Evolutionary conservation across 306 rosid species (phyloP).

Genomic region (Medicago ruthenica): DNA sequence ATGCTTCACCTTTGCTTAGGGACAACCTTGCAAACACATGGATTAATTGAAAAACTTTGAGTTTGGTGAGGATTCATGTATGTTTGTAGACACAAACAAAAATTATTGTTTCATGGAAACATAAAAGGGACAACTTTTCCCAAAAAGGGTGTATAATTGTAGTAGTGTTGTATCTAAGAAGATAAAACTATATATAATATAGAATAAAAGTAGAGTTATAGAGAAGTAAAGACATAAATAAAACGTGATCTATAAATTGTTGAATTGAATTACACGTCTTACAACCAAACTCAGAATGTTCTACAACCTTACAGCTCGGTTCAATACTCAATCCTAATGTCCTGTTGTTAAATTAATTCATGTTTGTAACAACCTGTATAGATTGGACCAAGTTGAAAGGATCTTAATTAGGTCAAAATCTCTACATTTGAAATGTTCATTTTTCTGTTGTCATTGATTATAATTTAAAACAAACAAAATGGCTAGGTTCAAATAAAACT

Average conservation of each 20-base stretch:
- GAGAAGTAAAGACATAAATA: slow-evolving; percentile 8
- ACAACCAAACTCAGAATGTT: not conserved
- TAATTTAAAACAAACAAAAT: too few species aligned
- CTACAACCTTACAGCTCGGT: not conserved
- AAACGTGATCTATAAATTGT: not conserved
- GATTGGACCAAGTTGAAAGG: not conserved
- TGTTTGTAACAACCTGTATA: not conserved
- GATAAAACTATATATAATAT: not conserved
- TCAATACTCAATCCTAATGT: not conserved
- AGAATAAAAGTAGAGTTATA: slow-evolving; percentile 31
- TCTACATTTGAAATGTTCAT: not conserved
- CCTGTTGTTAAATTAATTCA: not conserved
- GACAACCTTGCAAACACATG: slow-evolving; percentile 27
- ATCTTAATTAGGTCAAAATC: not conserved
- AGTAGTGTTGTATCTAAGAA: not conserved
- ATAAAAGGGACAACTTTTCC: slow-evolving; percentile 19
- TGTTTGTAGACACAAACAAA: slow-evolving; percentile 32
- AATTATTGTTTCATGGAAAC: slow-evolving; percentile 24
- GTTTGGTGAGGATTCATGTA: slow-evolving; percentile 31
- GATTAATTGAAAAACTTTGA: slow-evolving; percentile 10
- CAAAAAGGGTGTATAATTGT: not conserved
- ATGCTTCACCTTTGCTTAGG: slow-evolving; percentile 28
- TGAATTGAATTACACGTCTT: not conserved
- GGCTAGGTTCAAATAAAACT: not conserved
- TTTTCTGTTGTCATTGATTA: not conserved